Conservation (phyloP, 1,284 basidiomycete genomes). For the Violaceomyces palustris region DNA sequence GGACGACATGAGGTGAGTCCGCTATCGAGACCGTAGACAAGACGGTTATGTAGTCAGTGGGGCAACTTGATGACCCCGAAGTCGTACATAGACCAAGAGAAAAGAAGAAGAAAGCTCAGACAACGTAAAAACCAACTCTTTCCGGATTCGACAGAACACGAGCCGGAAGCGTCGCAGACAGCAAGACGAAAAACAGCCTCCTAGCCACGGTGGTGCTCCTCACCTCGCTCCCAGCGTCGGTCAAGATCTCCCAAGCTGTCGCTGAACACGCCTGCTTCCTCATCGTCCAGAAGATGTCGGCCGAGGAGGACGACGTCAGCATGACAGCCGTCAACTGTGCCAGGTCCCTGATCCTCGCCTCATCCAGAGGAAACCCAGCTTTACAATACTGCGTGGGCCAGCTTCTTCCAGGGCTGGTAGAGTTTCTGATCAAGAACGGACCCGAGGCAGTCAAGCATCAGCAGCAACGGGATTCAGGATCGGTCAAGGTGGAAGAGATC, state of each 20-base stretch:
- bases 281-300: slow-evolving; percentile 67
- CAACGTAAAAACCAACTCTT: neutral
- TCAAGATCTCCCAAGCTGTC: slow-evolving; percentile 68
- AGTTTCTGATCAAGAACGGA: slow-evolving; percentile 63
- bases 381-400: slow-evolving; percentile 69
- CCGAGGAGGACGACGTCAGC: slow-evolving; percentile 66
- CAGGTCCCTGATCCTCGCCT: slow-evolving; percentile 63
- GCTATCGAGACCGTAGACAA: too few relatives aligned
- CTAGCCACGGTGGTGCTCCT: slow-evolving; percentile 78
- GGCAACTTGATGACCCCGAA: too few relatives aligned
- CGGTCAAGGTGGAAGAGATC: slow-evolving; percentile 67
- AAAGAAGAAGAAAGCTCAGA: neutral
- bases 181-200: slow-evolving; percentile 87
- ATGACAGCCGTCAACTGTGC: slow-evolving; percentile 84
- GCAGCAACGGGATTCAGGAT: too few relatives aligned
- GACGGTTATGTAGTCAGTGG: neutral
- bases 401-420: slow-evolving; percentile 73
- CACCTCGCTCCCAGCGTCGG: slow-evolving; percentile 67
- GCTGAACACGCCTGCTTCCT: slow-evolving; percentile 80
- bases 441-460: too few relatives aligned
- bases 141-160: slow-evolving; percentile 10
- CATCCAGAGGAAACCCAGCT: slow-evolving; percentile 59
- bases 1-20: slow-evolving; percentile 88
- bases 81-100: too few relatives aligned
- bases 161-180: slow-evolving; percentile 67